Evolutionary conservation across 768 basidiomycete genomes (phyloP).

Genomic region (Butyriboletus loyo): DNA sequence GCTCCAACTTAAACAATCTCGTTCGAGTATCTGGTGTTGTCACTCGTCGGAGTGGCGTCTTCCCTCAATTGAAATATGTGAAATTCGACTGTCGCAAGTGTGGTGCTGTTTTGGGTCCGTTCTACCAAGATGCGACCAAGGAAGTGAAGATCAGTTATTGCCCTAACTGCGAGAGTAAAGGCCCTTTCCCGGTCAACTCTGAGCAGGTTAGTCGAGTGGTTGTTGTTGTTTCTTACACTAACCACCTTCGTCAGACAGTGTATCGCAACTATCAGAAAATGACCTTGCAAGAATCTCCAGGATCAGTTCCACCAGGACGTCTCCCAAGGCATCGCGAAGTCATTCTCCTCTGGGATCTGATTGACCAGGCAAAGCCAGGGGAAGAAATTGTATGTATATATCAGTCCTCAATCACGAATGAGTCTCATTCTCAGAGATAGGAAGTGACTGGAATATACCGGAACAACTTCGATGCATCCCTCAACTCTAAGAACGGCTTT

Average conservation of each 20-base stretch:
- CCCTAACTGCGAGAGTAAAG: conserved; percentile 89
- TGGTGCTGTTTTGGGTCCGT: conserved; percentile 90
- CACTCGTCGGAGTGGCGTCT: conserved; percentile 91
- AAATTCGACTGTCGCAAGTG: conserved; percentile 98
- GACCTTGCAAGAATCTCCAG: conserved; percentile 97
- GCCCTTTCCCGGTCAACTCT: conserved; percentile 94
- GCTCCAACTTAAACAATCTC: conserved; percentile 89
- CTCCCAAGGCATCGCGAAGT: conserved; percentile 96
- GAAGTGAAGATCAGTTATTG: conserved; percentile 96
- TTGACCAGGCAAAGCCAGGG: conserved; percentile 96
- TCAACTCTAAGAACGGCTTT: conserved; percentile 98
- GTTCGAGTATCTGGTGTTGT: conserved; percentile 96
- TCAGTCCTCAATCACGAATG: not conserved
- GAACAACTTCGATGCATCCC: conserved; percentile 97
- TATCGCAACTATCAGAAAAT: conserved; percentile 99
- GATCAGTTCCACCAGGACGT: conserved; percentile 96
- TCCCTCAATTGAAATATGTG: conserved; percentile 99
- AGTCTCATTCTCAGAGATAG: conserved; percentile 38
- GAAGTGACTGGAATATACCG: conserved; percentile 98
- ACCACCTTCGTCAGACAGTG: conserved; percentile 63
- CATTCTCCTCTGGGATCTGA: conserved; percentile 94
- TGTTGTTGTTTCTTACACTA: not conserved
- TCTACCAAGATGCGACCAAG: conserved; percentile 94
- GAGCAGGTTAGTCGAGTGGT: conserved; percentile 66
- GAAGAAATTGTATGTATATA: conserved; percentile 82